A percentile compares a stretch with the other conserved stretches of the same genome.
Evolutionary conservation across 345 rosid genomes (phyloP).

Genomic region (Brassica carinata): DNA sequence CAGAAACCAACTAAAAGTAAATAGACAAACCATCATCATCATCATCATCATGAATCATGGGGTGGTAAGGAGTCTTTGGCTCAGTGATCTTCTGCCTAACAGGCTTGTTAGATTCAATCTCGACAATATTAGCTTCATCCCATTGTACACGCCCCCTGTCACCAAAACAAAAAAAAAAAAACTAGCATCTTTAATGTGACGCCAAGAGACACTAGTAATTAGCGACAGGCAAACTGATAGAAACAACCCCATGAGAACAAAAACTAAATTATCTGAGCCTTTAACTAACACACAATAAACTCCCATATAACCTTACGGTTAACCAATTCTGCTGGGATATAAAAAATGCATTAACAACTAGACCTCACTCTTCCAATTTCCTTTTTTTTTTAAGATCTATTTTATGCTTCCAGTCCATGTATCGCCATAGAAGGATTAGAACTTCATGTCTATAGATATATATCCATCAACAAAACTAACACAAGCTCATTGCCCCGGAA

Average conservation of each 20-base stretch:
- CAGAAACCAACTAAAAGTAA: neutral
- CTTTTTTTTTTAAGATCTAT: neutral
- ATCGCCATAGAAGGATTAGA: neutral
- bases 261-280: too few species aligned
- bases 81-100: slow-evolving; percentile 97
- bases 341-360: neutral
- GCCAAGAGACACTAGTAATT: slow-evolving; percentile 4
- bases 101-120: slow-evolving; percentile 96
- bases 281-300: too few species aligned
- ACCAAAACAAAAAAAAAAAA: neutral
- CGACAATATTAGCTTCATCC: slow-evolving; percentile 85
- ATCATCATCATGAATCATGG: slow-evolving; percentile 76
- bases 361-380: slow-evolving; percentile 6
- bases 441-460: neutral
- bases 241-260: neutral
- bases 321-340: neutral
- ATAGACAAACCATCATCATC: slow-evolving; percentile 77
- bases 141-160: slow-evolving; percentile 74
- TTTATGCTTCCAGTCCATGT: neutral
- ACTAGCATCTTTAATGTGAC: neutral
- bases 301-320: too few species aligned
- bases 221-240: neutral
- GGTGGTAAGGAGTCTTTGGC: slow-evolving; percentile 97
- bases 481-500: neutral
- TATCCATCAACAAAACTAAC: neutral